Percentiles rank a stretch among this genome's conserved stretches.
Evolutionary conservation across 2,329 filamentous ascomycete genomes (phyloP).

Genomic region (Pyrenochaeta sp.): DNA sequence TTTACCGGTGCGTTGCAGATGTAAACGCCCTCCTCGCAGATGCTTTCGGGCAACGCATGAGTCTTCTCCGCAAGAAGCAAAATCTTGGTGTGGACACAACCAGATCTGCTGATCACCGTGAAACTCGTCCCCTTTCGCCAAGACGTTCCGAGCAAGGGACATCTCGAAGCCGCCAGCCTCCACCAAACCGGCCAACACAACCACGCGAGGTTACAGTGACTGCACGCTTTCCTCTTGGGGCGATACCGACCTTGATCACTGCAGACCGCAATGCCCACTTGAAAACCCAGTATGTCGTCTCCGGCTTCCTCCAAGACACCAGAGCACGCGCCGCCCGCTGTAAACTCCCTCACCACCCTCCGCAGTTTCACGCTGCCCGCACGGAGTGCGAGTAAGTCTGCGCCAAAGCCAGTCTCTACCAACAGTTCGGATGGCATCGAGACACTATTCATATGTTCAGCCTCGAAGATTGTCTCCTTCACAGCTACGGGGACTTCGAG

Average conservation of each 20-base stretch:
- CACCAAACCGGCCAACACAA: background rate
- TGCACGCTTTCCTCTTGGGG: conserved; percentile 5
- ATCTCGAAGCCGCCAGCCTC: conserved; percentile 11
- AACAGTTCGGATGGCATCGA: conserved; percentile 62
- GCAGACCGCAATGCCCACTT: conserved; percentile 34
- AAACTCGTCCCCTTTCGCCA: conserved; percentile 15
- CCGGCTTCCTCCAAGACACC: conserved; percentile 37
- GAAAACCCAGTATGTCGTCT: conserved; percentile 42
- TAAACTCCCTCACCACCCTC: conserved; percentile 34
- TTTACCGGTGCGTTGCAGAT: background rate
- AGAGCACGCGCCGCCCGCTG: conserved; percentile 33
- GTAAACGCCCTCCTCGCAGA: background rate
- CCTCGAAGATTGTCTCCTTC: conserved; percentile 76
- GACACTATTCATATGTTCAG: conserved; percentile 77
- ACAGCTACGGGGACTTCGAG: conserved; percentile 48
- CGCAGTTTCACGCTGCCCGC: conserved; percentile 61
- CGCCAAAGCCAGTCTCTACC: conserved; percentile 43
- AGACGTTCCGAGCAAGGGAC: conserved; percentile 19
- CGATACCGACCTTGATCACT: background rate
- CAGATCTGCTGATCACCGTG: conserved; percentile 15
- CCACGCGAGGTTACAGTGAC: background rate
- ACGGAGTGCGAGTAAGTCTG: conserved; percentile 45
- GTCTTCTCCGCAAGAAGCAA: background rate
- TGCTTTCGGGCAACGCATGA: background rate
- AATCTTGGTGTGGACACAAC: conserved; percentile 1